Conservation (phyloP, 1,139 yeast species). For the Blastobotrys petasosporus region DNA sequence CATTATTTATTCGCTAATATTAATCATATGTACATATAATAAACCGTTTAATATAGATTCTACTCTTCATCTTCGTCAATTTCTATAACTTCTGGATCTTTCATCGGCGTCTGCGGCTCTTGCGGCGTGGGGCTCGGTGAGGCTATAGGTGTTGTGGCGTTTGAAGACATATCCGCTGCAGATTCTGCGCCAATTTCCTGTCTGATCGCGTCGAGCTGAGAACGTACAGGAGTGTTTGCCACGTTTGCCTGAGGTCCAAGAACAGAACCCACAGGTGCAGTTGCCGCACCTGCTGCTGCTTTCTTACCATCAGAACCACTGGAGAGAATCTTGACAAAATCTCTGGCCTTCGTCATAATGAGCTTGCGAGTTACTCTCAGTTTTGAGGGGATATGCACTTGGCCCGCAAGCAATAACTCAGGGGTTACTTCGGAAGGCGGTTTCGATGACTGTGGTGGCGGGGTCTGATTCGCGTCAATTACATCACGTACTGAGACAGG, state of each 20-base stretch:
- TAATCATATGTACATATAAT: neutral
- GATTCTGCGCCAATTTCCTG: too few species aligned
- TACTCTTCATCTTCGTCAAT: neutral
- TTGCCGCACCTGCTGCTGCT: neutral
- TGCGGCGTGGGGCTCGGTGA: too few species aligned
- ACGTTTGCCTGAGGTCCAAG: neutral
- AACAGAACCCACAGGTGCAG: neutral
- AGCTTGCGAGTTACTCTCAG: slow-evolving; percentile 6
- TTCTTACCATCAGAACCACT: too few species aligned
- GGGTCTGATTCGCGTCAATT: neutral
- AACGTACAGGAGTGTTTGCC: too few species aligned
- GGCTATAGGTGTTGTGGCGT: too few species aligned
- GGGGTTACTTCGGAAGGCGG: neutral
- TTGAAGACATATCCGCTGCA: too few species aligned
- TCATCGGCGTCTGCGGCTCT: too few species aligned
- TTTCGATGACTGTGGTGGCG: neutral
- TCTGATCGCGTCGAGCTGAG: too few species aligned
- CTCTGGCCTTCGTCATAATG: slow-evolving; percentile 5
- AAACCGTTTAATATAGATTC: too few species aligned
- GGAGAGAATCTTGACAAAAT: slow-evolving; percentile 3
- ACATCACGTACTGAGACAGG: neutral
- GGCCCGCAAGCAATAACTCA: neutral
- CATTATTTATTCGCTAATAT: neutral
- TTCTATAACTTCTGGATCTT: neutral
- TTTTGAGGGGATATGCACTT: neutral